Evolutionary conservation across 148 eudicot species (phyloP).

Genomic region (Rhododendron ferrugineum): DNA sequence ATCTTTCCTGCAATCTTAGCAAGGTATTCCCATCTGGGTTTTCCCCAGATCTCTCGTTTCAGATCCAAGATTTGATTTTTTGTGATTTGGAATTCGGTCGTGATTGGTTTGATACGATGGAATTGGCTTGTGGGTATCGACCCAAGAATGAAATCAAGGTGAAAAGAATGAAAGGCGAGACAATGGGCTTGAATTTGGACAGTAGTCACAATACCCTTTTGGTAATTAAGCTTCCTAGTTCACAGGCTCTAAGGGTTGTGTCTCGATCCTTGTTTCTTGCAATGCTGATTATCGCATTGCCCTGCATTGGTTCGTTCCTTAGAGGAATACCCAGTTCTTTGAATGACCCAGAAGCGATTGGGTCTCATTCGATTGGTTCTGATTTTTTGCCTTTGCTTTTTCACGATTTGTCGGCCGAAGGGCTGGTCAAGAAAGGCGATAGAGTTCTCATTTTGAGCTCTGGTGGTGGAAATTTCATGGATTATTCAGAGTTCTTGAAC

Average conservation of each 20-base stretch:
- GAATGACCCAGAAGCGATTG: conserved; percentile 4
- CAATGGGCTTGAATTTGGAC: conserved; percentile 9
- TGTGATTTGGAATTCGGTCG: not conserved
- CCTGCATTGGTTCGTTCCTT: conserved; percentile 22
- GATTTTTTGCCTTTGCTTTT: conserved; percentile 24
- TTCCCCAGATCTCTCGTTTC: conserved; percentile 7
- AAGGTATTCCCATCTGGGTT: conserved; percentile 14
- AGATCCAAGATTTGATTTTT: not conserved
- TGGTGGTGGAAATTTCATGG: conserved; percentile 8
- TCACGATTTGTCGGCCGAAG: conserved; percentile 32
- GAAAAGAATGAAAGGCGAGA: conserved; percentile 4
- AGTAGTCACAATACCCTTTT: conserved; percentile 13
- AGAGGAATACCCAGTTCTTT: conserved; percentile 13
- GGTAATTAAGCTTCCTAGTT: conserved; percentile 32
- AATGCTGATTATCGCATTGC: conserved; percentile 30
- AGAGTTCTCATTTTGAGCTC: conserved; percentile 34
- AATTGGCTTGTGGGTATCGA: conserved; percentile 21
- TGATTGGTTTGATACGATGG: conserved; percentile 15
- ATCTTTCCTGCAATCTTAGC: not conserved
- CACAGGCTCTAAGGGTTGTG: conserved; percentile 25
- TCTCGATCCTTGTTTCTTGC: conserved; percentile 38
- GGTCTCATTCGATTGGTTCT: not conserved
- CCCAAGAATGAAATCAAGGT: conserved; percentile 6
- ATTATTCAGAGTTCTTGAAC: conserved; percentile 17
- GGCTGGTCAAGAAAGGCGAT: conserved; percentile 27